Conservation (phyloP, 345 rosid genomes). For the Gossypium stocksii region DNA sequence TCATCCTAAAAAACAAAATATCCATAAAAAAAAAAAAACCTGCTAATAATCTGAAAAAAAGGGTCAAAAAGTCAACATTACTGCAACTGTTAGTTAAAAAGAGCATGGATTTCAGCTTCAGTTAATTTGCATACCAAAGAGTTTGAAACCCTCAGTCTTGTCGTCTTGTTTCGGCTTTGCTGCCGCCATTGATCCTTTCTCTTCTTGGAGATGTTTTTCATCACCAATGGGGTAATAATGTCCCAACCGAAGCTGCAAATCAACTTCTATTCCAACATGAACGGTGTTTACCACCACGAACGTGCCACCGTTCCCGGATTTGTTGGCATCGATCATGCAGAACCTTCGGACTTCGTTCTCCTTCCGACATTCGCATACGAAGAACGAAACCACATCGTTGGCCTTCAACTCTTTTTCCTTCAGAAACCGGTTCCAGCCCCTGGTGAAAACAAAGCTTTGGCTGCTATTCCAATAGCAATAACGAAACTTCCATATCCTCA, state of each 20-base stretch:
- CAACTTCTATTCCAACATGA: not conserved
- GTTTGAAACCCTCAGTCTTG: constrained; percentile 28
- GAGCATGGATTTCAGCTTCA: not conserved
- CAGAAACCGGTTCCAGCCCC: constrained; percentile 79
- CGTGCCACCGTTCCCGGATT: not conserved
- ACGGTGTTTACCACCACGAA: not conserved
- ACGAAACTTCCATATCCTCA: constrained; percentile 76
- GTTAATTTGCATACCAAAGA: constrained; percentile 43
- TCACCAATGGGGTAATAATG: not conserved
- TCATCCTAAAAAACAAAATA: not conserved
- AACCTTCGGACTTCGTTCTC: constrained; percentile 18
- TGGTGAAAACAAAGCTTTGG: constrained; percentile 79
- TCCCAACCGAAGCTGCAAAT: not conserved
- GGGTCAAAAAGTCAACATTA: not conserved
- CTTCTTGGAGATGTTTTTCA: not conserved
- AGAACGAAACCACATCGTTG: constrained; percentile 50
- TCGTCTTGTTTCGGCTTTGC: not conserved
- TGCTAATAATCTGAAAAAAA: too few species aligned
- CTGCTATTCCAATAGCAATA: constrained; percentile 91
- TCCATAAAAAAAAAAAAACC: not conserved
- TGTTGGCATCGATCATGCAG: constrained; percentile 38
- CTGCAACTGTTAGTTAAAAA: not conserved
- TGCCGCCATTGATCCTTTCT: not conserved
- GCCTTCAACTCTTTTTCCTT: constrained; percentile 59
- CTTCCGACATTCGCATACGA: constrained; percentile 29